Evolutionary conservation across 2,329 filamentous ascomycete species (phyloP), one percentile per base, ranked within the genome.

Genomic region (Aspergillus latus): DNA sequence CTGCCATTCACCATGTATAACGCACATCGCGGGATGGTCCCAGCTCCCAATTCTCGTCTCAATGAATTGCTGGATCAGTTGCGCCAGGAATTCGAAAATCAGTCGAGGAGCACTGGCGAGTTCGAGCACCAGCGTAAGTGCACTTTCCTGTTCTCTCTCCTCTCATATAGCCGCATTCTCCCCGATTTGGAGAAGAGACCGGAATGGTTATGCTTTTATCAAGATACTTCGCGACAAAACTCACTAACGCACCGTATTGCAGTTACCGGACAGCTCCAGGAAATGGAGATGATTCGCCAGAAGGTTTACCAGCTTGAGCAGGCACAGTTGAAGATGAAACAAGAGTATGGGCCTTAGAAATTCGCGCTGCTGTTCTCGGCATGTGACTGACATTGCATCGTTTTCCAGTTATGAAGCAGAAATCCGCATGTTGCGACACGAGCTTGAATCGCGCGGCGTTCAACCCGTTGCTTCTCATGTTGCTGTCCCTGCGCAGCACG

Each of bases 221-320:
- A 21, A 36, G 9, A 21, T 34, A 6, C 30, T 40, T 30, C 40
- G 52, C 36, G 21, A 36, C 46, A 40, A 50, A 42, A 32, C 36
- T 37, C 16, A 49, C 59, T 61, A 37, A 61, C 49, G 36, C 13
- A 43, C 15, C 28, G 44, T 58, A 54, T 55, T 66, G 64, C 74
- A 97, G 94, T 97, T 71, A 87, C 90, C 57, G 85, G 87, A 49
- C 94, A 99, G 74, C 88, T 97, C 62, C 88, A 93, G 69, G 94
- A 99, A 77, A 94, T 97, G 83, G 90, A 96, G 72, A 84, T 96
- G 69, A 91, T 99, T 49, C 84, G 92, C 61, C 88, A 92, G 71
- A 97, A 96, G 76, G 90, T 99, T 58, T 97, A 91, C 70, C 85
- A 90, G 66, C 86, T 99, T 74, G 94, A 99, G 74, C 92, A 95